Evolutionary conservation across 768 basidiomycete species (phyloP), one percentile per base, ranked within the genome.

Genomic region (Podaxis mareebaensis): DNA sequence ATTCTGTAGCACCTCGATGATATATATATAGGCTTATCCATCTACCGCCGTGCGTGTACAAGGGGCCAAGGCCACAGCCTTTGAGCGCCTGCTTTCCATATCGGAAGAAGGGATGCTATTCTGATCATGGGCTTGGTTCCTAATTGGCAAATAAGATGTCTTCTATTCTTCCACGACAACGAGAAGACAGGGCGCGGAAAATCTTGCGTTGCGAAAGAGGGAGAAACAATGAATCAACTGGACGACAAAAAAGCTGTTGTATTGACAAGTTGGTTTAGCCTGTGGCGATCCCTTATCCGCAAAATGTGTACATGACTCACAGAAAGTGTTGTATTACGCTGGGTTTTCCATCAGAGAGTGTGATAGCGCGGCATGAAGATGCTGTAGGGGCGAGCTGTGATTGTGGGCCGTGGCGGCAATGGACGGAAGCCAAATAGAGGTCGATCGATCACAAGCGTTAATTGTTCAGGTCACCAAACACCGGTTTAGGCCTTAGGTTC

Each of bases 11-110:
- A n/a, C 57, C 26, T 40, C 30, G 39, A 10, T 22, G 26, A 17
- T n/a, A 30, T 60, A 53, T 60, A 60, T 53, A 60, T 60, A 60
- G 51, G 20, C 15, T 28, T 20, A 26, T n/a, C 30, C 42, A 42
- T 42, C 11, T 6, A 39, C 24, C 4, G 48, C 12, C 30, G 33
- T 52, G 17, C 12, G 40, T 7, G 60, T 26, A 30, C 46, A 30
- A n/a, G 24, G 42, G 13, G 26, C n/a, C 38, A 51, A 28, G 20
- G 42, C 24, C 57, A 58, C 57, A 58, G 57, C 57, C 57, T 58
- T 54, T 30, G 53, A 33, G 52, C 52, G 52, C 26, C 33, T 26
- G 52, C 15, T 54, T 54, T 22, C 53, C 53, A 36, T 54, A 54
- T 54, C 17, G 17, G 48, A 20, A 6, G 22, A n/a, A 49, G 24